A percentile compares a stretch with the other conserved stretches of the same genome.
Conservation (phyloP, 805 yeast species). For the Hanseniaspora occidentalis region DNA sequence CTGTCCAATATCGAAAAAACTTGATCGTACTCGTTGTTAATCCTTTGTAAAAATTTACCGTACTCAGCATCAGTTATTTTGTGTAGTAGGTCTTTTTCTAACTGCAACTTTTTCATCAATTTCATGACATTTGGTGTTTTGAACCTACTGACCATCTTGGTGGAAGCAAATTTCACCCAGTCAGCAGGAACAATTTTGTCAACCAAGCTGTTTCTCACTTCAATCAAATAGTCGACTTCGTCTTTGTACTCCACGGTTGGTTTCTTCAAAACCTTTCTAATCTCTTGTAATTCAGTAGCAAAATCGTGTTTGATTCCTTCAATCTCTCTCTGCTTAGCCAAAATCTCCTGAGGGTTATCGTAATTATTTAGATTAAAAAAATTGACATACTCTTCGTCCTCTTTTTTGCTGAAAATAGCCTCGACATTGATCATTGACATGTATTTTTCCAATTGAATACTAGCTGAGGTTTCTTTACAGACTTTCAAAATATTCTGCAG, state of each 20-base stretch:
- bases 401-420: conserved; percentile 39
- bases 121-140: conserved; percentile 46
- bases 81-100: conserved; percentile 40
- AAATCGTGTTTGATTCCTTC: conserved; percentile 34
- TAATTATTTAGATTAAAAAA: conserved; percentile 30
- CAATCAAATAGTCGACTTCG: conserved; percentile 64
- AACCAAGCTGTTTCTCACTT: conserved; percentile 49
- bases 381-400: conserved; percentile 31
- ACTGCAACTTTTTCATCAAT: conserved; percentile 43
- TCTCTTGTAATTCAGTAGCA: conserved; percentile 35
- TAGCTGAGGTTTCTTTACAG: conserved; percentile 25
- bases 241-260: conserved; percentile 47
- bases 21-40: conserved; percentile 26
- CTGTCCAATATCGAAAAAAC: conserved; percentile 33
- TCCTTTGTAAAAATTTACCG: conserved; percentile 23
- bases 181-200: conserved; percentile 45
- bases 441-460: conserved; percentile 24
- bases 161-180: conserved; percentile 68
- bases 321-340: conserved; percentile 27
- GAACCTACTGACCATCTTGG: conserved; percentile 58
- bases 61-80: conserved; percentile 19
- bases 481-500: conserved; percentile 28
- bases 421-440: conserved; percentile 38
- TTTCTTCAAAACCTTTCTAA: conserved; percentile 36
- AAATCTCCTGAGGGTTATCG: conserved; percentile 30